These are phyloP conservation scores for Tritrichomonas musculus DNA, from an alignment of 208 protist species.

Conservation along the genomic window DNA sequence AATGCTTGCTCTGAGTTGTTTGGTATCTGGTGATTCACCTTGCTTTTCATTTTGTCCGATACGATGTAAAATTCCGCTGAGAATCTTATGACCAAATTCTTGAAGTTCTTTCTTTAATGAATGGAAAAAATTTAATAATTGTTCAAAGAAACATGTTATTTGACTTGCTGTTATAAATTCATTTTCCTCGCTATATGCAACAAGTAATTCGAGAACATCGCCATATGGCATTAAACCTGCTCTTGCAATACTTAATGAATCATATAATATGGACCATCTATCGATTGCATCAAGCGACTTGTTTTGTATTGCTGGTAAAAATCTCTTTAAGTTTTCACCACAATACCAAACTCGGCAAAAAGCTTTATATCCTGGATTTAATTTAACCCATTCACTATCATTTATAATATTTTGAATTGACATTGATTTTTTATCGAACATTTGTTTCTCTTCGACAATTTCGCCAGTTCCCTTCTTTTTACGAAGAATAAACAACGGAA, in stretches of 20 bases:
- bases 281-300: not conserved
- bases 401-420: not conserved
- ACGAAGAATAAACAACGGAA: not conserved
- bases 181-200: not conserved
- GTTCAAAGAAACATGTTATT: too few relatives aligned
- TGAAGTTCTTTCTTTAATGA: too few relatives aligned
- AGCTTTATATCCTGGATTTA: not conserved
- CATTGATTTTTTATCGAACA: not conserved
- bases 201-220: not conserved
- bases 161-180: too few relatives aligned
- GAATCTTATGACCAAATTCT: too few relatives aligned
- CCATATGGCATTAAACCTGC: not conserved
- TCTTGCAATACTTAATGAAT: not conserved
- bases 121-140: too few relatives aligned
- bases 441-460: not conserved
- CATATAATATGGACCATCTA: not conserved
- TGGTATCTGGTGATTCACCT: too few relatives aligned
- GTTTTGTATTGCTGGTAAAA: not conserved
- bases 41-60: too few relatives aligned
- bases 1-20: too few relatives aligned
- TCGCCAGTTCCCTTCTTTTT: not conserved
- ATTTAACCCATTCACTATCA: slow-evolving; percentile 1
- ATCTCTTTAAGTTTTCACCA: not conserved
- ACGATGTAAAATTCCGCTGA: too few relatives aligned
- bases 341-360: not conserved